Base-by-base conservation (phyloP, 306 rosid species). In the Benincasa hispida region DNA sequence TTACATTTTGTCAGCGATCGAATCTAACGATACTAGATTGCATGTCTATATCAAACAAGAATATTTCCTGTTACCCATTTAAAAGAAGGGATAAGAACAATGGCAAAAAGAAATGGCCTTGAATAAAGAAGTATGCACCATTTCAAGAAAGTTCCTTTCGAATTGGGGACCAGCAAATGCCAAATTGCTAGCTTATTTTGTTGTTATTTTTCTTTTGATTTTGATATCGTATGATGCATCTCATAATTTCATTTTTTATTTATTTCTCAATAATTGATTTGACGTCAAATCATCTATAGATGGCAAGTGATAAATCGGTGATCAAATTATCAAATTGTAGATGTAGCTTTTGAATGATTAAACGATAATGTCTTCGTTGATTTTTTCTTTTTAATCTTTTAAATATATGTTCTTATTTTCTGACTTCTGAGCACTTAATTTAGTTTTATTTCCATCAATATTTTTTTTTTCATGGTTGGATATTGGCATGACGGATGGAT, bases 81-180 rank as follows among this genome's bases (percentile, higher is more conserved):
- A 45, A 21, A 67, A 67, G 54, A 67, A 67, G 17, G n/a, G 74
- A 67, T 21, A 67, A 67, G 34, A 67, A 69, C 75, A 42, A 68
- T 41, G 75, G 72, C 48, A 39, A 37, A 66, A 66, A 5, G 19
- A 3, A 8, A 22, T 32, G 75, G 55, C 18, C 35, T 69, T 69
- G 21, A 42, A 41, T 69, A 69, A 69, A 69, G 54, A 54, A 14
- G 34, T 3, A 5, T 67, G 54, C 74, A 39, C 74, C 74, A 67
- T 67, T 67, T 67, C 74, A 11, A 67, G 74, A 41, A 39, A 67
- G 54, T 67, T 67, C 2, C n/a, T 35, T 37, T 67, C 10, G 11
- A 21, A 41, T 41, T 21, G 54, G 72, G 74, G 54, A 39, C 74
- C 53, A 41, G 2, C 10, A 7, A 2, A 67, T 22, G 1, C 72